A percentile compares a stretch with the other conserved stretches of the same genome.
These are phyloP conservation scores for Cystobasidiaceae sp. DNA, from an alignment of 1,284 basidiomycete genomes.

Conservation along the genomic window DNA sequence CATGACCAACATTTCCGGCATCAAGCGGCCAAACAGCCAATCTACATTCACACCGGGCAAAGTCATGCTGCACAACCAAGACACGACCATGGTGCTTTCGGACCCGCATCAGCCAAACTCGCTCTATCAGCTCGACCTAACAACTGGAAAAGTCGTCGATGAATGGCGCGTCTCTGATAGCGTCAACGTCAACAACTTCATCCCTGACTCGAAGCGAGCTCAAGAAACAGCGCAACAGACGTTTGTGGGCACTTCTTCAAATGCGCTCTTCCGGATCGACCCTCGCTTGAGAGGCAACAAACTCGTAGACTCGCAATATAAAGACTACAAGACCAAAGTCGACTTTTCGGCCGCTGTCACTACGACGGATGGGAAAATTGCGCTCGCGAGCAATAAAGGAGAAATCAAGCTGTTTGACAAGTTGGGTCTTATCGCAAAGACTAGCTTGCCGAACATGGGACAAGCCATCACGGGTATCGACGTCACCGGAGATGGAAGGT, in stretches of 20 bases:
- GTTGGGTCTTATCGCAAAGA: constrained; percentile 99
- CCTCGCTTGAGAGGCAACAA: constrained; percentile 84
- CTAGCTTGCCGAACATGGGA: constrained; percentile 89
- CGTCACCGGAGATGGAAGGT: constrained; percentile 88
- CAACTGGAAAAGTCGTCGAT: constrained; percentile 93
- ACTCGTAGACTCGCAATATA: constrained; percentile 90
- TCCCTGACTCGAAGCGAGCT: constrained; percentile 90
- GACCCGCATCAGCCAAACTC: constrained; percentile 78
- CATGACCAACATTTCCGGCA: constrained; percentile 77
- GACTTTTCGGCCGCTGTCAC: constrained; percentile 91
- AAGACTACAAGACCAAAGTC: constrained; percentile 93
- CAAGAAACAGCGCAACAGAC: constrained; percentile 90
- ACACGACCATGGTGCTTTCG: constrained; percentile 90
- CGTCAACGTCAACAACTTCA: constrained; percentile 77
- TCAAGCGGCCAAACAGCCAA: constrained; percentile 75
- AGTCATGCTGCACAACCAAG: constrained; percentile 97
- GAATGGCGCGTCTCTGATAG: constrained; percentile 96
- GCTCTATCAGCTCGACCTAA: constrained; percentile 87
- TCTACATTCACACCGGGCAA: constrained; percentile 73
- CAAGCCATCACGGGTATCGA: constrained; percentile 94
- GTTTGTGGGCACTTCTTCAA: constrained; percentile 85
- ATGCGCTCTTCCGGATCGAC: constrained; percentile 95
- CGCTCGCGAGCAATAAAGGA: constrained; percentile 92
- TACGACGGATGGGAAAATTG: constrained; percentile 78
- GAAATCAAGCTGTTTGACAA: constrained; percentile 93